Evolutionary conservation across 352 stramenopile species (phyloP), one percentile per base, ranked within the genome.

Genomic region (Pythium rhizo-oryzae): DNA sequence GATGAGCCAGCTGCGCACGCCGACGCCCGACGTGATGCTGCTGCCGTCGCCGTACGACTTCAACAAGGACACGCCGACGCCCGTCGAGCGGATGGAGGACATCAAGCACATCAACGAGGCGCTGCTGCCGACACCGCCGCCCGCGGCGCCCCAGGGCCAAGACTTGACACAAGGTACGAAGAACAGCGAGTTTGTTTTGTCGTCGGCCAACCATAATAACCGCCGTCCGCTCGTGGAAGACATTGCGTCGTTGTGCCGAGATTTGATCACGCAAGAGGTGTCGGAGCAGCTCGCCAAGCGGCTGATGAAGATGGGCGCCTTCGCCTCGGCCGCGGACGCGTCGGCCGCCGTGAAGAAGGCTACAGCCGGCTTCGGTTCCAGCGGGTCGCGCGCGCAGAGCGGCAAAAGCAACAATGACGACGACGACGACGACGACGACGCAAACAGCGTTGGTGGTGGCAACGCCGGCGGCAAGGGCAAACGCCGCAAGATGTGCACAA

Each of bases 41-140:
- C 67, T 93, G 46, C 86, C 86, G 46, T 94, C 86, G 56, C 86
- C 86, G 1, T 94, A 74, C 47, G 86, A 93, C 67, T 94, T 92
- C 66, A 87, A 88, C 58, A 86, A 86, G 65, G 83, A 84, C 71
- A 89, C 75, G 16, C 86, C 86, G 19, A 94, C 86, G 12, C 86
- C 86, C 4, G 71, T 93, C 50, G 86, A 94, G 41, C 83, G 82
- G 23, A 75, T 77, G 47, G 85, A 90, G 55, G 86, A 93, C 61
- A 67, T 94, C 37, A 76, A 77, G 52, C 81, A 84, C n/a, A 78
- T 94, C 51, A 81, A 92, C 51, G 85, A 90, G 44, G 86, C 86
- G 56, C 70, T 94, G 59, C 62, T 94, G 52, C 86, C 86, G 15
- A 93, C 84, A 25, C 84, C 86, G 2, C 82, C 82, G 25, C 84